Base-by-base conservation (phyloP, 768 basidiomycete genomes). In the Trametes punicea region DNA sequence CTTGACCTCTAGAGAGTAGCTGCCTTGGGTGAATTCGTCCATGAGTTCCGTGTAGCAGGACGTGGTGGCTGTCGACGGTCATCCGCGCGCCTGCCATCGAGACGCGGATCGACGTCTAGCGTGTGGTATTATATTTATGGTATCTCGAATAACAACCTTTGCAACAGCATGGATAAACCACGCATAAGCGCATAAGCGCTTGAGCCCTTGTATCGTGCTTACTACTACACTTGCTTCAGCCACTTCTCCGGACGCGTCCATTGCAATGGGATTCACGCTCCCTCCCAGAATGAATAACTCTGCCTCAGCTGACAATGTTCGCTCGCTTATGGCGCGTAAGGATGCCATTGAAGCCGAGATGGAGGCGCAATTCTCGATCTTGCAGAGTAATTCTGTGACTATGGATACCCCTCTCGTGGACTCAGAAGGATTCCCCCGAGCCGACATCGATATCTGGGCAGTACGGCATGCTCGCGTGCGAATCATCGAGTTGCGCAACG, bases 351-450 rank as follows among this genome's bases (percentile, higher is more conserved):
- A 95, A 69, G 74, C 76, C 27, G 84, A 91, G 62, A 79, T 95
- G 48, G 77, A 80, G 51, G 71, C 74, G 9, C 83, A 90, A 48
- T 70, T 80, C 33, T 72, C 80, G 39, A 77, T 91, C 51, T 81
- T 93, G 62, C 74, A 76, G 63, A 73, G 78, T 46, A 88, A 91
- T 64, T 72, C 78, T 38, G 79, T 79, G 29, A 84, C 80, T 2
- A 81, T 93, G 75, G 72, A 81, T 23, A 81, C 88, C 0, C 84
- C 90, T 0, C 81, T 98, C 30, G 81, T 97, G 44, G 93, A 97
- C 67, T 60, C 75, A 0, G 90, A 97, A 49, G 96, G 96, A 6
- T 98, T 92, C 70, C 95, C 95, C 1, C 80, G 93, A 13, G 83
- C 82, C 13, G 88, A 96, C 71, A 80, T 98, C 59, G 90, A 95